Conservation (phyloP, 495 filamentous ascomycete genomes). For the Penicillium turbatum region DNA sequence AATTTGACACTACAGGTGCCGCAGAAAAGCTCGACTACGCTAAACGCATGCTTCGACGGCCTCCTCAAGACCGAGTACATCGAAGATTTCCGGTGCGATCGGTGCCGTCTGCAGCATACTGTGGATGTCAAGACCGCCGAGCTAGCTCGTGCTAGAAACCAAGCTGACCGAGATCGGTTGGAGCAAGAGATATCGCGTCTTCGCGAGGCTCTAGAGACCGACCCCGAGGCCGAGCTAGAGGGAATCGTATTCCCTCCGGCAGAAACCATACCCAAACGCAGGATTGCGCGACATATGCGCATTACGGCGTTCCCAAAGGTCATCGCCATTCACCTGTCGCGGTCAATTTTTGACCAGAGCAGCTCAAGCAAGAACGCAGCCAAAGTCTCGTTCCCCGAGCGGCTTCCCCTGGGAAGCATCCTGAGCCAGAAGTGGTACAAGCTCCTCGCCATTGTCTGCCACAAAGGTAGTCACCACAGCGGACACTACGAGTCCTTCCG, state of each 20-base stretch:
- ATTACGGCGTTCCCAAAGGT: slow-evolving; percentile 84
- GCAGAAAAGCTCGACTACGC: slow-evolving; percentile 61
- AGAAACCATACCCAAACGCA: slow-evolving; percentile 69
- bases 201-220: slow-evolving; percentile 57
- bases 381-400: slow-evolving; percentile 88
- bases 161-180: slow-evolving; percentile 48
- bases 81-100: slow-evolving; percentile 94
- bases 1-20: slow-evolving; percentile 90
- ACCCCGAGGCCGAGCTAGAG: slow-evolving; percentile 72
- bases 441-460: slow-evolving; percentile 81
- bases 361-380: slow-evolving; percentile 88
- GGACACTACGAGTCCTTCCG: slow-evolving; percentile 98
- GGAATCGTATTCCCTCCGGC: slow-evolving; percentile 71
- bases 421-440: slow-evolving; percentile 75
- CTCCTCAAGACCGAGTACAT: slow-evolving; percentile 94
- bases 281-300: slow-evolving; percentile 78
- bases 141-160: slow-evolving; percentile 39
- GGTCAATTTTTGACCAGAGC: slow-evolving; percentile 80
- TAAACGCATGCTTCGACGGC: slow-evolving; percentile 80
- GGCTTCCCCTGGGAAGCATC: slow-evolving; percentile 72
- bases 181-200: slow-evolving; percentile 54
- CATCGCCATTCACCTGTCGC: slow-evolving; percentile 84
- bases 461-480: slow-evolving; percentile 93
- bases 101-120: slow-evolving; percentile 81
- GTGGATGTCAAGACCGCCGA: slow-evolving; percentile 50